A percentile compares a stretch with the other conserved stretches of the same genome.
Conservation (phyloP, 805 yeast species). For the Suhomyces vadensis region DNA sequence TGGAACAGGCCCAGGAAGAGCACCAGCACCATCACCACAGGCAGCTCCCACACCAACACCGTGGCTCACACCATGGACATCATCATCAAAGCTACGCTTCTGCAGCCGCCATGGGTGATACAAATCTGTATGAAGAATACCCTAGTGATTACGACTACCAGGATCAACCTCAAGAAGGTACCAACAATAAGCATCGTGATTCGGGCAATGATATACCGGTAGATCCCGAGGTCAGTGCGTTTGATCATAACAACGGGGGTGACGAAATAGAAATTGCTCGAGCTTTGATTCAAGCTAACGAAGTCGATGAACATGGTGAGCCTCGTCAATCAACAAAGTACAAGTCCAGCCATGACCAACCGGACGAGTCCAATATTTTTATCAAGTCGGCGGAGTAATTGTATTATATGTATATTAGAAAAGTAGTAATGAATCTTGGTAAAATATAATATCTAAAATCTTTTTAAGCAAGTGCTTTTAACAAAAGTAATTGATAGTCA, state of each 20-base stretch:
- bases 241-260: constrained; percentile 38
- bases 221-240: constrained; percentile 59
- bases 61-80: constrained; percentile 8
- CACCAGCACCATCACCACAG: constrained; percentile 23
- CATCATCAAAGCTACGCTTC: constrained; percentile 31
- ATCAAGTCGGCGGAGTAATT: constrained; percentile 5
- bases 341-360: background rate
- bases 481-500: too few relatives aligned
- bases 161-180: constrained; percentile 9
- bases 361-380: constrained; percentile 8
- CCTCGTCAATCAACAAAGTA: too few relatives aligned
- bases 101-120: constrained; percentile 26
- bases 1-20: constrained; percentile 54
- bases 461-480: too few relatives aligned
- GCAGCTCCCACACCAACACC: constrained; percentile 7
- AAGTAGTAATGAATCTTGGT: too few relatives aligned
- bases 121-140: constrained; percentile 18
- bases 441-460: too few relatives aligned
- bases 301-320: constrained; percentile 20
- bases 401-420: too few relatives aligned
- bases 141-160: constrained; percentile 16
- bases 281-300: constrained; percentile 62
- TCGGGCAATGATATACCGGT: constrained; percentile 45
- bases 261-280: constrained; percentile 67
- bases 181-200: constrained; percentile 13